Percentiles rank a stretch among this genome's conserved stretches.
Evolutionary conservation across 768 basidiomycete species (phyloP).

Genomic region (Psilocybe cubensis): DNA sequence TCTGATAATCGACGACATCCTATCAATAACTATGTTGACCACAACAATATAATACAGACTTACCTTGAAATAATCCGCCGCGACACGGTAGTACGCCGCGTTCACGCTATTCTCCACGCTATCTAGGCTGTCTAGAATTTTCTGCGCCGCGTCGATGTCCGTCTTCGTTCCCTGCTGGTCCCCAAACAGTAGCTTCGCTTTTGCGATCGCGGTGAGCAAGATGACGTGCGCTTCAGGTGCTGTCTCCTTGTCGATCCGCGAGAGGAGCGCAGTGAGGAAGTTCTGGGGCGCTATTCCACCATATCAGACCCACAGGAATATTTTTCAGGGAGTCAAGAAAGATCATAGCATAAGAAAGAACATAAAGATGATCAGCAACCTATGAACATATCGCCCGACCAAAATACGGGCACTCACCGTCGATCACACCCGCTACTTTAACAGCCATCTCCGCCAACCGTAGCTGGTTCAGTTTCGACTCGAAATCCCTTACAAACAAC

Average conservation of each 20-base stretch:
- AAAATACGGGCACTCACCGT: too few relatives aligned
- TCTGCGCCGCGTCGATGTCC: slow-evolving; percentile 87
- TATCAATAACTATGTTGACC: too few relatives aligned
- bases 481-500: slow-evolving; percentile 89
- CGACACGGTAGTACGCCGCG: slow-evolving; percentile 91
- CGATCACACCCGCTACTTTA: slow-evolving; percentile 83
- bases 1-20: too few relatives aligned
- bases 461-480: slow-evolving; percentile 86
- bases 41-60: slow-evolving; percentile 32
- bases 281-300: slow-evolving; percentile 71
- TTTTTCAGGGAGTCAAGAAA: too few relatives aligned
- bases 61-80: slow-evolving; percentile 93
- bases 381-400: too few relatives aligned
- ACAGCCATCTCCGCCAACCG: slow-evolving; percentile 90
- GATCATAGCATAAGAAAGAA: too few relatives aligned
- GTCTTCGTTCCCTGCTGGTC: slow-evolving; percentile 87
- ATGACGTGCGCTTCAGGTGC: slow-evolving; percentile 84
- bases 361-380: too few relatives aligned
- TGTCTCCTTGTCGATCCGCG: slow-evolving; percentile 63
- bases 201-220: slow-evolving; percentile 87
- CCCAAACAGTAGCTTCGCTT: slow-evolving; percentile 87
- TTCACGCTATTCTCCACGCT: slow-evolving; percentile 84
- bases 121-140: slow-evolving; percentile 70
- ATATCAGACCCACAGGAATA: too few relatives aligned
- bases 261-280: slow-evolving; percentile 81